Evolutionary conservation across 352 stramenopile species (phyloP).

Genomic region (Phytophthora megakarya): DNA sequence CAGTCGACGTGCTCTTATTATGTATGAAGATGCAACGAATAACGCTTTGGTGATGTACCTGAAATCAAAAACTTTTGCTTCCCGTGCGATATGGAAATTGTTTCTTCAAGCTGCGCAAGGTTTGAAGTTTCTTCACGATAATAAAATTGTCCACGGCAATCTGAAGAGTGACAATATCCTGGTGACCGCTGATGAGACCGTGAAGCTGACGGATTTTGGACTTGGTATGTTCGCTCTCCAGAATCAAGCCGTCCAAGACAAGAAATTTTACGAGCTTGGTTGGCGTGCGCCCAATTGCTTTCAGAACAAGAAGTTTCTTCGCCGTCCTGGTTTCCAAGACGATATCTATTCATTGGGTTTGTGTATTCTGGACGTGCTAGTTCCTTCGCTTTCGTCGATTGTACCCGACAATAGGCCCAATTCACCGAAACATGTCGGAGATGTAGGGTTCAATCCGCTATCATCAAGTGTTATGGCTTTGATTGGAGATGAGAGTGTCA

Average conservation of each 20-base stretch:
- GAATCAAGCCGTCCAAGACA: slow-evolving; percentile 10
- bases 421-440: slow-evolving; percentile 8
- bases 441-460: slow-evolving; percentile 6
- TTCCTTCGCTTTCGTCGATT: slow-evolving; percentile 1
- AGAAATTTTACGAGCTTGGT: slow-evolving; percentile 11
- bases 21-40: slow-evolving; percentile 29
- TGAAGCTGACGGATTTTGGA: slow-evolving; percentile 30
- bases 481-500: not conserved
- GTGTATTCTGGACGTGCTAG: slow-evolving; percentile 26
- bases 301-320: slow-evolving; percentile 2
- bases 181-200: slow-evolving; percentile 6
- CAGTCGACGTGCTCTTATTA: slow-evolving; percentile 26
- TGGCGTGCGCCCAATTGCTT: slow-evolving; percentile 25
- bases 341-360: slow-evolving; percentile 32
- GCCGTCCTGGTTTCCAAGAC: slow-evolving; percentile 15
- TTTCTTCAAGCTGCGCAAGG: slow-evolving; percentile 29
- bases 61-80: not conserved
- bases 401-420: not conserved
- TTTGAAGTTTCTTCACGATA: slow-evolving; percentile 53
- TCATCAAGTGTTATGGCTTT: not conserved
- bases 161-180: slow-evolving; percentile 31
- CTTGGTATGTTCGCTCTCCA: slow-evolving; percentile 20
- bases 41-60: slow-evolving; percentile 26
- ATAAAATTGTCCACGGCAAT: slow-evolving; percentile 23
- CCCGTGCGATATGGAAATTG: not conserved